Evolutionary conservation across 495 filamentous ascomycete genomes (phyloP), one percentile per base, ranked within the genome.

Genomic region (Elasticomyces elasticus): DNA sequence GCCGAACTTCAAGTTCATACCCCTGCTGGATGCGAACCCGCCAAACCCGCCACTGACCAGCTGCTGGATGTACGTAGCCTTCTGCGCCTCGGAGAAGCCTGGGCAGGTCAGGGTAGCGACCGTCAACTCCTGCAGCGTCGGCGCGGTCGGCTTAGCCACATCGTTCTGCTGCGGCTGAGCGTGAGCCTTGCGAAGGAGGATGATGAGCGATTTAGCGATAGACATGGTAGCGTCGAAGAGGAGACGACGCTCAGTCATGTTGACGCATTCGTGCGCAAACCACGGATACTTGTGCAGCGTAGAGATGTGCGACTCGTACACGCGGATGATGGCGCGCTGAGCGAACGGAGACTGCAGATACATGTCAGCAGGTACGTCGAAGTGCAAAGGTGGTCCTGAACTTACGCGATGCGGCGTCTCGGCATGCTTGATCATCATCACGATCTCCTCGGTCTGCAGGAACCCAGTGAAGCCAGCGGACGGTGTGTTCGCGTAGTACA

Each of bases 251-350:
- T 85, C 76, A 30, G 71, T 69, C 27, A 89, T 66, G 0, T 80
- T 86, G 69, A 88, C 84, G 54, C 75, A 45, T 25, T 79, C 67
- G 0, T 76, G 68, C 26, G 74, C 73, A 33, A 77, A 76, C 87
- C 86, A 92, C 0, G 87, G 87, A 57, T 76, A 83, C 79, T 90
- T 92, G 61, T 77, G 76, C 47, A 92, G 69, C 0, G 81, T 86
- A 58, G 79, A 85, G 57, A 88, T 85, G 63, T 86, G 74, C 35
- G 76, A 82, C 70, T 92, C 87, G 57, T 79, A 90, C 10, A 81
- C 77, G 1, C 86, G 82, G 67, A 89, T 81, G 5, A 79, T 79
- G 52, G 80, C 84, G 51, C 83, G 77, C 26, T 67, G 69, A 3
- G 78, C 73, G 61, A 81, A 89, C 0, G 76, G 76, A 41, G 81